Percentiles rank a stretch among this genome's conserved stretches.
These are phyloP conservation scores for Fonsecaea multimorphosa DNA, from an alignment of 2,329 filamentous ascomycete species.

Conservation along the genomic window DNA sequence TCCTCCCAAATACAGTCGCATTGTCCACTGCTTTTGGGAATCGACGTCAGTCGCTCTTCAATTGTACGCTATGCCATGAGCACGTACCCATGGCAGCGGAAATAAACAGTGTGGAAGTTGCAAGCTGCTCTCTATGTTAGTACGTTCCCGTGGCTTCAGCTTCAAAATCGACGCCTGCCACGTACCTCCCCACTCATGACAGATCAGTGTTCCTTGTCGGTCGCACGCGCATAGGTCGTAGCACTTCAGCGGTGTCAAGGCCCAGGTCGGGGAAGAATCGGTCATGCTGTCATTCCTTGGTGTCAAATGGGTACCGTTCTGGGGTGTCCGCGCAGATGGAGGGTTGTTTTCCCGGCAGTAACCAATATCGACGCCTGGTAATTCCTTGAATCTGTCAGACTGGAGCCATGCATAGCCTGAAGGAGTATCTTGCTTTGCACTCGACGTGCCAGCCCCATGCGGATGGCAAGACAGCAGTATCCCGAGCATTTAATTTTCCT, in stretches of 20 bases:
- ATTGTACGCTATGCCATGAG: not conserved
- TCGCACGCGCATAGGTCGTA: conserved; percentile 8
- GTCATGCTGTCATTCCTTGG: not conserved
- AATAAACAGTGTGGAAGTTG: not conserved
- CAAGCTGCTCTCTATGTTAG: not conserved
- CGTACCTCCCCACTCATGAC: conserved; percentile 2
- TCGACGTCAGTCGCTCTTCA: not conserved
- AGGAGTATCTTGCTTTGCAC: conserved; percentile 3
- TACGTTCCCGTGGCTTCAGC: not conserved
- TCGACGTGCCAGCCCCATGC: conserved; percentile 7
- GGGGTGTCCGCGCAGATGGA: not conserved
- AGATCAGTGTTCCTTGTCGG: not conserved
- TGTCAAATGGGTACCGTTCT: not conserved
- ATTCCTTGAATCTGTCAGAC: not conserved
- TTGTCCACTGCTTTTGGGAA: not conserved
- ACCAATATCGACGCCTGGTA: conserved; percentile 3
- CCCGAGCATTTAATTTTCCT: not conserved
- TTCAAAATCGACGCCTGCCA: not conserved
- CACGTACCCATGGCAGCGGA: conserved; percentile 5
- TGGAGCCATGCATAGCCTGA: not conserved
- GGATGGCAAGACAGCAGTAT: conserved; percentile 5
- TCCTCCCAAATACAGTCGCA: conserved; percentile 8
- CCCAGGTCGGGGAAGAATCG: not conserved
- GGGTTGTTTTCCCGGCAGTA: not conserved
- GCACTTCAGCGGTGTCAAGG: conserved; percentile 1